Conservation (phyloP, 2,329 filamentous ascomycete species). For the Escovopsis sp. region DNA sequence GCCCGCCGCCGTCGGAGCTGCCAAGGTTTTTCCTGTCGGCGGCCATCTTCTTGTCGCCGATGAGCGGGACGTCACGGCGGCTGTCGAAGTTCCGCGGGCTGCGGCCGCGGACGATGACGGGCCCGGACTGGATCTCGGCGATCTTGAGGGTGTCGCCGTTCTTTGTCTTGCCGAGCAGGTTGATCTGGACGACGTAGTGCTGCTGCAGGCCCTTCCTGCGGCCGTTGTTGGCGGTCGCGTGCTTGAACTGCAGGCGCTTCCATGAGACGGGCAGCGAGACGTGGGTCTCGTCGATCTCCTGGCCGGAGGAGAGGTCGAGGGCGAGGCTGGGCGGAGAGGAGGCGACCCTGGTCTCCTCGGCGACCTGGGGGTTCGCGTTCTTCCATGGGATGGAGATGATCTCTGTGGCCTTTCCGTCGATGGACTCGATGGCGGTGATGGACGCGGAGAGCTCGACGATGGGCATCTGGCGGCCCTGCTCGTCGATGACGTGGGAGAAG, state of each 20-base stretch:
- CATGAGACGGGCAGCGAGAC: constrained; percentile 76
- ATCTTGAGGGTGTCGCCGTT: constrained; percentile 54
- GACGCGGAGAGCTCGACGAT: constrained; percentile 66
- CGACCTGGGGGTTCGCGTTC: constrained; percentile 45
- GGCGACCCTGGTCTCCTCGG: constrained; percentile 34
- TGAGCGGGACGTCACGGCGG: constrained; percentile 69
- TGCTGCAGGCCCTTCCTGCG: constrained; percentile 88
- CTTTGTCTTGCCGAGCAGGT: constrained; percentile 62
- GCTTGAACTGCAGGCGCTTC: constrained; percentile 91
- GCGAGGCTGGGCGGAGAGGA: constrained; percentile 38
- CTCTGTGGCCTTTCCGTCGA: constrained; percentile 81
- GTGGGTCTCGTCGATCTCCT: constrained; percentile 64
- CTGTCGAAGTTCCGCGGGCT: constrained; percentile 92
- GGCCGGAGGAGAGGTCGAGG: constrained; percentile 40
- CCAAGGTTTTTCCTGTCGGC: constrained; percentile 29
- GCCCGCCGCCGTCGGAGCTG: constrained; percentile 15
- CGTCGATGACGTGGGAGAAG: constrained; percentile 52
- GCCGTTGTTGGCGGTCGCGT: constrained; percentile 92
- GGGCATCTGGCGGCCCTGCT: constrained; percentile 64
- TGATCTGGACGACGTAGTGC: constrained; percentile 82
- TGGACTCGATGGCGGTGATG: constrained; percentile 78
- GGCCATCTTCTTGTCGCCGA: constrained; percentile 29
- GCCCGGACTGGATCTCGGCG: constrained; percentile 75
- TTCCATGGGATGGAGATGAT: constrained; percentile 98
- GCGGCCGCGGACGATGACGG: constrained; percentile 87